A percentile compares a stretch with the other conserved stretches of the same genome.
phyloP scores from a whole-genome alignment of 805 yeast genomes.

The Wickerhamiella allomyrinae region DNA sequence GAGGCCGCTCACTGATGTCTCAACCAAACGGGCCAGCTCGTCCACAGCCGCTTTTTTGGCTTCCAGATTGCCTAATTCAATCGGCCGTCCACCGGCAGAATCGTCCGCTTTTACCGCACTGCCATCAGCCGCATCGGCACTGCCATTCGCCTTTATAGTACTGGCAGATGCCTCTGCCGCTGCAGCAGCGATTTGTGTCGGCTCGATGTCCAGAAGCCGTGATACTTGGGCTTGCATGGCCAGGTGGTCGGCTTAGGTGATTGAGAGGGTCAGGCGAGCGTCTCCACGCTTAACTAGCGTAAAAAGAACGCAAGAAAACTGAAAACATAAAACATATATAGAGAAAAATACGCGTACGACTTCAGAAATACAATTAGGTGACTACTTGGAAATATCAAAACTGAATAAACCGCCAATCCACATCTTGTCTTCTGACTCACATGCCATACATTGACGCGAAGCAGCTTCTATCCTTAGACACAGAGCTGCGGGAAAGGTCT shows the following conservation, averaged over 20 bases:
- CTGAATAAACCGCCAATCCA: no score
- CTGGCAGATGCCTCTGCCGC: not conserved
- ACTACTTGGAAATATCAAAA: no score
- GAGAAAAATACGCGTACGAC: no score
- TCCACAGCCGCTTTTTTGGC: not conserved
- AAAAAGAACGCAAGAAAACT: no score
- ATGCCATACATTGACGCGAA: no score
- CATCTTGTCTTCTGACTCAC: no score
- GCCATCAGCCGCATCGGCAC: not conserved
- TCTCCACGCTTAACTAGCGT: no score
- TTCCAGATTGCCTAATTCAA: not conserved
- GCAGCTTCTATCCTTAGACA: no score
- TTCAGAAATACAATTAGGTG: no score
- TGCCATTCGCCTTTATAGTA: no score
- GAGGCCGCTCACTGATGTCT: not conserved
- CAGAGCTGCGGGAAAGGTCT: no score
- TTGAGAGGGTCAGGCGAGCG: not conserved
- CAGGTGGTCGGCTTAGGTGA: not conserved
- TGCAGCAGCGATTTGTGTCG: not conserved
- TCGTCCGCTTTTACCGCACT: not conserved
- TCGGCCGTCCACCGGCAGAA: not conserved
- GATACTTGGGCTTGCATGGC: conserved; percentile 1
- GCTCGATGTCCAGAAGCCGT: conserved; percentile 1
- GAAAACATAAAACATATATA: no score
- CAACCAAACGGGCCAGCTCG: not conserved